Base-by-base conservation (phyloP, 129 eudicot species). In the Dittrichia graveolens region DNA sequence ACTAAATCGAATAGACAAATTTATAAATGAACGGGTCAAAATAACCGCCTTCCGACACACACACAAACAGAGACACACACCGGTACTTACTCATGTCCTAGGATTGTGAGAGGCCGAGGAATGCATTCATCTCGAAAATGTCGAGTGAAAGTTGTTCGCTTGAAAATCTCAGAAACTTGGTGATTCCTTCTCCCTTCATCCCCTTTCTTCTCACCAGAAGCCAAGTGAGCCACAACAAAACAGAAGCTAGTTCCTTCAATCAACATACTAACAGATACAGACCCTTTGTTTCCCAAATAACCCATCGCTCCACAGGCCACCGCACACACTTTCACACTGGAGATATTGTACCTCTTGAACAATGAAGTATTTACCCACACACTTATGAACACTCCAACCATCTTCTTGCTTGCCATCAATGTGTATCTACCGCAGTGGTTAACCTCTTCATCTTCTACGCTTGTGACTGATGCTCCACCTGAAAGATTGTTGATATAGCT, bases 81-180 rank as follows among this genome's bases (percentile, higher is more conserved):
- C n/a, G n/a, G n/a, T n/a, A 80, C 98, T 89, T 92, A 89, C 98
- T 92, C 98, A 14, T 92, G 98, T 69, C 98, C 98, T 71, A 87
- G 80, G 65, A 92, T 92, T 77, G 91, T 85, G 18, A 83, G 88
- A 52, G 96, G 98, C 70, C 77, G 88, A 69, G 79, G 68, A 56
- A 63, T 64, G 47, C 70, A 71, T 7, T 72, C 75, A 50, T 89
- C 95, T 60, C 42, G 77, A 50, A 79, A 81, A 4, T 77, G 79
- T 77, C 87, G 76, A 59, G 81, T 67, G 80, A 89, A 92, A 68
- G 67, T 71, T 2, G 95, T 89, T 38, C 96, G 82, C 81, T 73
- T 87, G 63, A 92, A 89, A 74, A 92, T 89, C 79, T 92, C 90
- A 2, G 85, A 79, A 52, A 92, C 98, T 69, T 92, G 98, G 74